Evolutionary conservation across 176 grass and related monocot genomes (phyloP).

Genomic region (Eragrostis nindensis): DNA sequence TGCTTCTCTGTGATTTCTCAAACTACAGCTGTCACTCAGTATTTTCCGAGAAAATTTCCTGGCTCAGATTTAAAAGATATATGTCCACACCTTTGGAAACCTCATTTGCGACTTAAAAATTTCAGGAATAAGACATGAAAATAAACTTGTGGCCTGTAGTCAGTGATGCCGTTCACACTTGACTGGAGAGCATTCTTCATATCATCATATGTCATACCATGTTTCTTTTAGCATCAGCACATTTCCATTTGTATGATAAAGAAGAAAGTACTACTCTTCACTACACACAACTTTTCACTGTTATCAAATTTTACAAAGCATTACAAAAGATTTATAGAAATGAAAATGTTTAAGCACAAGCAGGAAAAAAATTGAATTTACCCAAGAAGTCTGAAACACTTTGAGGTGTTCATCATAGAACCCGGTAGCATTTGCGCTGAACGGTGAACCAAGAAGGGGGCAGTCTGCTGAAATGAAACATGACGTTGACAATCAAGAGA

Average conservation of each 20-base stretch:
- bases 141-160: background rate
- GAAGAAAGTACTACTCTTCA: background rate
- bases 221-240: conserved; percentile 22
- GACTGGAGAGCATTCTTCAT: conserved; percentile 19
- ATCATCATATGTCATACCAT: background rate
- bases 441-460: conserved; percentile 2
- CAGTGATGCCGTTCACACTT: background rate
- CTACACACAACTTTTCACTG: background rate
- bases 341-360: background rate
- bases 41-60: background rate
- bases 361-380: background rate
- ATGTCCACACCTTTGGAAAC: background rate
- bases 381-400: background rate
- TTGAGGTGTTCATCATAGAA: background rate
- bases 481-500: conserved; percentile 32
- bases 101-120: background rate
- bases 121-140: background rate
- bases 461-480: conserved; percentile 42
- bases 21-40: background rate
- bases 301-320: background rate
- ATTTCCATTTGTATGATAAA: conserved; percentile 12
- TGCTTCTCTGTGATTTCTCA: background rate
- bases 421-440: conserved; percentile 13
- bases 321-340: conserved; percentile 4
- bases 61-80: background rate